phyloP scores from a whole-genome alignment of 73 alveolate species.

The Tetrahymena malaccensis region DNA sequence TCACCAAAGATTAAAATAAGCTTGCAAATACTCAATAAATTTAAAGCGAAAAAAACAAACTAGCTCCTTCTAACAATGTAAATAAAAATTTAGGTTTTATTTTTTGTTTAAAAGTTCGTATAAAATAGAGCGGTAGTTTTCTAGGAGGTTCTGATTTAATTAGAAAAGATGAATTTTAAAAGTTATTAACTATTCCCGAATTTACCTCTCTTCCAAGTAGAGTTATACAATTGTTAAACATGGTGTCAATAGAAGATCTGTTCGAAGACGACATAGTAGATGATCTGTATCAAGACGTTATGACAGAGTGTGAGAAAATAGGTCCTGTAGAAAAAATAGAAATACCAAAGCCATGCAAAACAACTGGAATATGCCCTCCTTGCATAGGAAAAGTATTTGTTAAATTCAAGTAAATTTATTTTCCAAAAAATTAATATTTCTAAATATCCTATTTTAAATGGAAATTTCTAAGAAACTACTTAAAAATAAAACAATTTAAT shows the following conservation, averaged over 20 bases:
- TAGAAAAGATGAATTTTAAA: conserved; percentile 2
- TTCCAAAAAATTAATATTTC: neutral
- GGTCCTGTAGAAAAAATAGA: conserved; percentile 83
- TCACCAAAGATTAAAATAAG: conserved; percentile 18
- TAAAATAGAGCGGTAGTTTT: conserved; percentile 27
- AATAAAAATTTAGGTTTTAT: neutral
- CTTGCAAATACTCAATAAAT: conserved; percentile 35
- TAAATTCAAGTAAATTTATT: conserved; percentile 58
- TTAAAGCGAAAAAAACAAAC: conserved; percentile 55
- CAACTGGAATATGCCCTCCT: conserved; percentile 47
- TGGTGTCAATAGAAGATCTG: conserved; percentile 74
- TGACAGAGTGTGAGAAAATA: conserved; percentile 65
- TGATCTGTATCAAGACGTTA: conserved; percentile 73
- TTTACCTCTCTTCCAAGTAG: conserved; percentile 88
- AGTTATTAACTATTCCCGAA: conserved; percentile 61
- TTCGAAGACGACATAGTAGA: conserved; percentile 75
- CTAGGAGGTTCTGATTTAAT: conserved; percentile 35
- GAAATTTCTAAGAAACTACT: neutral
- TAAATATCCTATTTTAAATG: neutral
- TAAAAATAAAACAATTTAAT: too few species aligned
- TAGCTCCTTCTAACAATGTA: conserved; percentile 32
- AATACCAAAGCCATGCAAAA: conserved; percentile 86
- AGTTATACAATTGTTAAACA: conserved; percentile 76
- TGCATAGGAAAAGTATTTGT: conserved; percentile 91
- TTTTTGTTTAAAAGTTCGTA: neutral